Evolutionary conservation across 495 filamentous ascomycete species (phyloP).

Genomic region (Neurospora terricola): DNA sequence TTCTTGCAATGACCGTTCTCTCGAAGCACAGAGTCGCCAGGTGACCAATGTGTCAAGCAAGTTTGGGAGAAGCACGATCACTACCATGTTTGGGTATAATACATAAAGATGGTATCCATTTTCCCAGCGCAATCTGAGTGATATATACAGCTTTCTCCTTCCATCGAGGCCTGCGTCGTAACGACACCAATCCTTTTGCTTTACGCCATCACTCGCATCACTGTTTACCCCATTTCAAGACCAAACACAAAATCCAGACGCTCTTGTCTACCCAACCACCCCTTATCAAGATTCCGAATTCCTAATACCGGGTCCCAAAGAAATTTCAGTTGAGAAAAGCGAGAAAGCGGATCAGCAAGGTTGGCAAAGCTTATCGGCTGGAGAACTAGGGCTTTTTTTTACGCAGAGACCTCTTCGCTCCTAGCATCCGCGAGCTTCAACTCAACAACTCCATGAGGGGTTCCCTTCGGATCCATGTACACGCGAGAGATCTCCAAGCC

Average conservation of each 20-base stretch:
- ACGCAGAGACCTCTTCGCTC: not conserved
- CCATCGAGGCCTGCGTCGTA: not conserved
- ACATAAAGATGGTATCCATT: not conserved
- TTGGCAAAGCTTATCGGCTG: too few species aligned
- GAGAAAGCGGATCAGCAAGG: too few species aligned
- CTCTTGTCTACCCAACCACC: not conserved
- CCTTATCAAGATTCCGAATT: not conserved
- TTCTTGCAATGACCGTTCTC: not conserved
- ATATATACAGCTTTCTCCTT: not conserved
- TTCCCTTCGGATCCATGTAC: slow-evolving; percentile 11
- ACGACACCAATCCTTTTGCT: not conserved
- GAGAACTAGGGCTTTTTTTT: too few species aligned
- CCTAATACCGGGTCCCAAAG: too few species aligned
- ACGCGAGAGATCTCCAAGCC: slow-evolving; percentile 25
- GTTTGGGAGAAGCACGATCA: not conserved
- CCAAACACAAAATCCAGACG: not conserved
- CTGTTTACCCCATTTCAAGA: not conserved
- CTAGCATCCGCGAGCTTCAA: not conserved
- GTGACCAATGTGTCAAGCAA: not conserved
- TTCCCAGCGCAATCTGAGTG: not conserved
- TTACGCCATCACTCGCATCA: not conserved
- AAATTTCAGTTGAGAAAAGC: too few species aligned
- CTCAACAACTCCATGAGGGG: slow-evolving; percentile 21
- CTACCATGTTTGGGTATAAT: not conserved
- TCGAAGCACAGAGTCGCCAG: not conserved